Evolutionary conservation across 192 early-diverging fungal genomes (phyloP).

Genomic region (Lunasporangiospora selenospora): DNA sequence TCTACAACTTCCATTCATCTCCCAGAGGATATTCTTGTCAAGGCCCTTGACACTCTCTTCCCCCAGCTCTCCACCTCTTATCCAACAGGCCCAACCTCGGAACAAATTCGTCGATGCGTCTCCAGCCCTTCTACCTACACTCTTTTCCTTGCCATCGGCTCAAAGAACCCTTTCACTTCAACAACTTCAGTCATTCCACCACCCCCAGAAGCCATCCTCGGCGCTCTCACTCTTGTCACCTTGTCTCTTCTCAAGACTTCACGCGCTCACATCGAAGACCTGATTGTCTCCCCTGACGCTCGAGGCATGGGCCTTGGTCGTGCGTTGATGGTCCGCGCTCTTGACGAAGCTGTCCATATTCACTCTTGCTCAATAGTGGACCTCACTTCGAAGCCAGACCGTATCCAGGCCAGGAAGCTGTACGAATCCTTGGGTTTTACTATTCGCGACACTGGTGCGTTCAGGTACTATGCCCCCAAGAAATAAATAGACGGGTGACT

Average conservation of each 20-base stretch:
- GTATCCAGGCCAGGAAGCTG: conserved; percentile 49
- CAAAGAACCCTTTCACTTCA: no score
- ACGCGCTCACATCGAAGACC: conserved; percentile 60
- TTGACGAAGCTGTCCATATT: conserved; percentile 30
- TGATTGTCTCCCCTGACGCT: conserved; percentile 39
- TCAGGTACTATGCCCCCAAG: conserved; percentile 33
- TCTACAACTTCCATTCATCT: not conserved
- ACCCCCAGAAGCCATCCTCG: conserved; percentile 26
- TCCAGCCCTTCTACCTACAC: conserved; percentile 17
- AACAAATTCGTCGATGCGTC: conserved; percentile 13
- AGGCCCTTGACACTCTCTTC: conserved; percentile 17
- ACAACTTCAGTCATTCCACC: not conserved
- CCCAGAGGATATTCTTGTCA: not conserved
- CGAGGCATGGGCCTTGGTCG: conserved; percentile 49
- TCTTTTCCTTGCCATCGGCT: conserved; percentile 27
- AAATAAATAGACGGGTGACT: not conserved
- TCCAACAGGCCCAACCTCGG: conserved; percentile 8
- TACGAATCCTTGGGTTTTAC: conserved; percentile 57
- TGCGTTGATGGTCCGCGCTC: conserved; percentile 27
- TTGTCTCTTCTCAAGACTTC: conserved; percentile 44
- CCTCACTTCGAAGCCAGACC: conserved; percentile 55
- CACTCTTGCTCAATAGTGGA: conserved; percentile 42
- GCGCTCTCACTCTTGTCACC: conserved; percentile 45
- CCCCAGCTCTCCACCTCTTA: conserved; percentile 23
- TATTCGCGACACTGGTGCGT: conserved; percentile 51